Conservation (phyloP, 768 basidiomycete species). For the Ephemerocybe angulata region DNA sequence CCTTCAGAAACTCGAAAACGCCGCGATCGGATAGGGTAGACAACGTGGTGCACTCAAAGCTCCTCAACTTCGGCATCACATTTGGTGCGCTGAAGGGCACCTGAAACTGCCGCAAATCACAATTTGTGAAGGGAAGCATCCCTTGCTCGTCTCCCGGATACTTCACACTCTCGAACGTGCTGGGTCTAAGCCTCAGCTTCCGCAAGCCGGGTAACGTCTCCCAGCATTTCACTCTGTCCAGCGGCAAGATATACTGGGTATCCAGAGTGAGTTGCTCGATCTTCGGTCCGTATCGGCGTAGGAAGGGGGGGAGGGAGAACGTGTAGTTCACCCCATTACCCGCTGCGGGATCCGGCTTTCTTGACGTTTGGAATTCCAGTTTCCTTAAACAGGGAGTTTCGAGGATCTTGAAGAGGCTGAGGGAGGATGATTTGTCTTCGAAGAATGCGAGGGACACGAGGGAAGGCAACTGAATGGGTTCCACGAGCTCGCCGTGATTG, state of each 20-base stretch:
- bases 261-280: constrained; percentile 3
- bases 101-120: background rate
- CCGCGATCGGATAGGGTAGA: background rate
- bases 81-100: background rate
- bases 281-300: background rate
- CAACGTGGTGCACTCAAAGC: constrained; percentile 1
- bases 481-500: background rate
- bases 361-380: constrained; percentile 8
- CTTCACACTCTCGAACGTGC: background rate
- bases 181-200: background rate
- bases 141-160: constrained; percentile 3
- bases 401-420: constrained; percentile 4
- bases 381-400: constrained; percentile 2
- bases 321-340: background rate
- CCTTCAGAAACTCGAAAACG: background rate
- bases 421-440: constrained; percentile 2
- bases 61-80: background rate
- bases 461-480: constrained; percentile 2
- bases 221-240: background rate
- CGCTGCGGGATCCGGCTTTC: background rate
- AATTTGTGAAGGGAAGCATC: constrained; percentile 2
- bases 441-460: constrained; percentile 3
- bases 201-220: background rate
- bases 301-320: background rate
- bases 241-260: background rate